Evolutionary conservation across 1,284 basidiomycete species (phyloP).

Genomic region (Porogramme epimiltina): DNA sequence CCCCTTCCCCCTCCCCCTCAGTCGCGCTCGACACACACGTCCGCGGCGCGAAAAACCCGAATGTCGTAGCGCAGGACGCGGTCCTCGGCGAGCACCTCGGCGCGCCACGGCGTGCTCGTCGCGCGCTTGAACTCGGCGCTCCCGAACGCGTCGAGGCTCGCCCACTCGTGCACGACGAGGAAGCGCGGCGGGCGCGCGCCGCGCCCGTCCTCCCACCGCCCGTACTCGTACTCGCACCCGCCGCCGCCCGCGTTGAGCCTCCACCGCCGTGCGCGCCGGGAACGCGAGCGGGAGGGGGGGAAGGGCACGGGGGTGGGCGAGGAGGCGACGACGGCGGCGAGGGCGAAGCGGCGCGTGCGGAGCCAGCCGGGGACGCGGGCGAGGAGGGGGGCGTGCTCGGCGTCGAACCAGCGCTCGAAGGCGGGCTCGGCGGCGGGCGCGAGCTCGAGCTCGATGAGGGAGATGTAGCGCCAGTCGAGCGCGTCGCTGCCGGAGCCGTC

Average conservation of each 20-base stretch:
- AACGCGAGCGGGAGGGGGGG: background rate
- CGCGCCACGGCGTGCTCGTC: slow-evolving; percentile 32
- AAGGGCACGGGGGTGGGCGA: background rate
- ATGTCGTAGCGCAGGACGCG: slow-evolving; percentile 2
- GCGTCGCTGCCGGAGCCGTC: background rate
- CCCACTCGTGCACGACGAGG: slow-evolving; percentile 37
- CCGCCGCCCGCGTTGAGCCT: background rate
- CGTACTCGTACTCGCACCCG: background rate
- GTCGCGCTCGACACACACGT: background rate
- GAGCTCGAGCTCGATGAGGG: slow-evolving; percentile 36
- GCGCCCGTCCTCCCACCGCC: background rate
- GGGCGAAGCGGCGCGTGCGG: slow-evolving; percentile 34
- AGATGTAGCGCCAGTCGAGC: slow-evolving; percentile 22
- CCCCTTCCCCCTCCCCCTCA: no score
- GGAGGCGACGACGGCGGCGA: slow-evolving; percentile 25
- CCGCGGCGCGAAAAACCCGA: slow-evolving; percentile 2
- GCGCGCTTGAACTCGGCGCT: slow-evolving; percentile 29
- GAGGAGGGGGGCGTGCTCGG: slow-evolving; percentile 38
- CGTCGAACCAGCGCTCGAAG: slow-evolving; percentile 41
- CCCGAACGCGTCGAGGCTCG: slow-evolving; percentile 21
- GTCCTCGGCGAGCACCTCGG: slow-evolving; percentile 23
- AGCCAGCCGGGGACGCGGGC: slow-evolving; percentile 37
- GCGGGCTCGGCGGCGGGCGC: slow-evolving; percentile 37
- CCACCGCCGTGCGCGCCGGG: background rate
- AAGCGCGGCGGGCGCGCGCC: slow-evolving; percentile 29